Conservation (phyloP, 495 filamentous ascomycete genomes). For the Aspergillus bridgeri region DNA sequence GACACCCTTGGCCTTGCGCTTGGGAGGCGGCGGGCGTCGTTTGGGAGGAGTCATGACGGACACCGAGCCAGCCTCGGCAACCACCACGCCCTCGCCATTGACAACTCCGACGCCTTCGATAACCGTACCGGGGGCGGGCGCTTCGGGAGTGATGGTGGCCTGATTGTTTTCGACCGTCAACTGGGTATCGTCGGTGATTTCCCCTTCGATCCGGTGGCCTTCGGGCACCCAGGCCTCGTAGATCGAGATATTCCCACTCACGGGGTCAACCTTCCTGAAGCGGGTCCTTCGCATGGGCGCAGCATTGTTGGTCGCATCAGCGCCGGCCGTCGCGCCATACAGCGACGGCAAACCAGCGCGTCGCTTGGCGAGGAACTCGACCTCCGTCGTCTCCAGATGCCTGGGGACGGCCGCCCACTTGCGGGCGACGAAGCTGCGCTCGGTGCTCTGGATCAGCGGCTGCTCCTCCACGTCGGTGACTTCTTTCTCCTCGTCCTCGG, state of each 20-base stretch:
- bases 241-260: constrained; percentile 69
- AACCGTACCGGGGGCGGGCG: constrained; percentile 54
- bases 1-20: constrained; percentile 67
- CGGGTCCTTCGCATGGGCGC: constrained; percentile 66
- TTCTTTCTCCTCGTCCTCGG: constrained; percentile 51
- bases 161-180: constrained; percentile 28
- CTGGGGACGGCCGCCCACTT: constrained; percentile 78
- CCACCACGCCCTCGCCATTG: constrained; percentile 59
- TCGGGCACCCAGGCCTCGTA: constrained; percentile 78
- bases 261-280: constrained; percentile 70
- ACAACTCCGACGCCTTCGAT: constrained; percentile 61
- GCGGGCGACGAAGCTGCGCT: constrained; percentile 63
- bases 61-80: constrained; percentile 48
- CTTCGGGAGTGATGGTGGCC: constrained; percentile 40
- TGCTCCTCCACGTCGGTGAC: constrained; percentile 42
- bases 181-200: constrained; percentile 59
- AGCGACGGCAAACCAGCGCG: constrained; percentile 67
- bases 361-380: constrained; percentile 83
- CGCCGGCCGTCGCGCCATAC: constrained; percentile 44
- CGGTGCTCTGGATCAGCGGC: constrained; percentile 29
- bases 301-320: constrained; percentile 40
- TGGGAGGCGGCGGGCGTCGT: constrained; percentile 69
- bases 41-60: constrained; percentile 45
- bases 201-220: constrained; percentile 77
- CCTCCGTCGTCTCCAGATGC: constrained; percentile 67